Base-by-base conservation (phyloP, 2,329 filamentous ascomycete genomes). In the Ophiobolus disseminans region DNA sequence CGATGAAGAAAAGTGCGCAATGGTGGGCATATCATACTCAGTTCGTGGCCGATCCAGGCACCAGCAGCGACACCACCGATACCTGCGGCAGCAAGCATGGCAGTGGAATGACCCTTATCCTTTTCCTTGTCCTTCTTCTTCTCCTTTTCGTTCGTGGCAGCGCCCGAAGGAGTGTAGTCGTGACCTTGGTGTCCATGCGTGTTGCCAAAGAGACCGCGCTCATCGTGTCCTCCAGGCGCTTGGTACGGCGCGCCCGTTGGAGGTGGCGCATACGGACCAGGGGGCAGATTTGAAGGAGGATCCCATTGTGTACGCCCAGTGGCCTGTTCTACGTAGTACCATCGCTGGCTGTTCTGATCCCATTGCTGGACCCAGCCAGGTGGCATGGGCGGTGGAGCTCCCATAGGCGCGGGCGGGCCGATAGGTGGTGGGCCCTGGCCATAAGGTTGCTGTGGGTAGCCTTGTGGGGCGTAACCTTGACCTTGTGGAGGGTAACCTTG, bases 291-390 rank as follows among this genome's bases (percentile, higher is more conserved):
- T 10, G 73, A 72, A 2, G 86, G 84, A 13, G 79, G 76, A 53
- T 87, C 83, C 86, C 86, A 88, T 69, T 88, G 85, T 0, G 83
- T 81, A 48, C 79, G 80, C 16, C 84, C 83, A 10, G 83, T 83
- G 37, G 81, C 76, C 47, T 83, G 74, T 68, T 88, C 84, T 47
- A 84, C 77, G 63, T 86, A 89, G 73, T 83, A 88, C 75, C 83
- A 87, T 45, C 83, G 82, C 63, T 86, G 82, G 50, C 78, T 75
- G 48, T 76, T 77, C 48, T 82, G 79, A 57, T 89, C 86, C 72
- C 81, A 89, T 68, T 86, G 81, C 19, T 84, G 76, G 21, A 76
- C 73, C 86, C 86, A 89, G 57, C 86, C 86, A 5, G 68, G 68
- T 2, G 69, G 69, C 63, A 40, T 77, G 64, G 19, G 86, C 79